These are phyloP conservation scores for Corynespora cassiicola DNA, from an alignment of 2,329 filamentous ascomycete species.

Conservation along the genomic window DNA sequence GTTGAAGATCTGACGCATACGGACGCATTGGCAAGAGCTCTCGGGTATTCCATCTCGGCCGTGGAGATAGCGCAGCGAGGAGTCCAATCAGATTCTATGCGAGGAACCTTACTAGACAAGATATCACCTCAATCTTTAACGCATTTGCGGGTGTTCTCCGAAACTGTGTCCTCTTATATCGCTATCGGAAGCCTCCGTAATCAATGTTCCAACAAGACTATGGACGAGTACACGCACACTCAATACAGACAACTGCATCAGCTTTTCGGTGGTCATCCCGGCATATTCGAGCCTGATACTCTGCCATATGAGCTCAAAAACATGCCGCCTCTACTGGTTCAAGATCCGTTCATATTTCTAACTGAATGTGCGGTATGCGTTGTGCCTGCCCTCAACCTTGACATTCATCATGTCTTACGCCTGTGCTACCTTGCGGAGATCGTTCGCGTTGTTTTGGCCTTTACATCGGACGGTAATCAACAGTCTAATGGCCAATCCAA, in stretches of 20 bases:
- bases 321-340: slow-evolving; percentile 63
- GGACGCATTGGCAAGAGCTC: slow-evolving; percentile 68
- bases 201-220: slow-evolving; percentile 65
- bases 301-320: slow-evolving; percentile 52
- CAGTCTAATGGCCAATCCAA: slow-evolving; percentile 9
- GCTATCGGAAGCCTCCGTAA: slow-evolving; percentile 74
- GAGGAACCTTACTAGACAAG: slow-evolving; percentile 79
- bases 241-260: slow-evolving; percentile 76
- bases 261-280: slow-evolving; percentile 69
- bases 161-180: slow-evolving; percentile 86
- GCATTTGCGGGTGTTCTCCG: slow-evolving; percentile 85
- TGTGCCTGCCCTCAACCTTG: slow-evolving; percentile 70
- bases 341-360: slow-evolving; percentile 81
- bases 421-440: slow-evolving; percentile 92
- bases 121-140: slow-evolving; percentile 84
- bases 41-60: slow-evolving; percentile 86
- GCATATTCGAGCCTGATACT: slow-evolving; percentile 44
- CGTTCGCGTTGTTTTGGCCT: slow-evolving; percentile 75
- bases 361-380: slow-evolving; percentile 78
- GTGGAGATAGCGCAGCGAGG: slow-evolving; percentile 93
- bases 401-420: slow-evolving; percentile 79
- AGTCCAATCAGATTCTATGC: slow-evolving; percentile 70
- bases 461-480: slow-evolving; percentile 35
- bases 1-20: slow-evolving; percentile 57
- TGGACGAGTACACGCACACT: slow-evolving; percentile 71